Evolutionary conservation across 1,139 yeast species (phyloP).

Genomic region (Taphrina populina): DNA sequence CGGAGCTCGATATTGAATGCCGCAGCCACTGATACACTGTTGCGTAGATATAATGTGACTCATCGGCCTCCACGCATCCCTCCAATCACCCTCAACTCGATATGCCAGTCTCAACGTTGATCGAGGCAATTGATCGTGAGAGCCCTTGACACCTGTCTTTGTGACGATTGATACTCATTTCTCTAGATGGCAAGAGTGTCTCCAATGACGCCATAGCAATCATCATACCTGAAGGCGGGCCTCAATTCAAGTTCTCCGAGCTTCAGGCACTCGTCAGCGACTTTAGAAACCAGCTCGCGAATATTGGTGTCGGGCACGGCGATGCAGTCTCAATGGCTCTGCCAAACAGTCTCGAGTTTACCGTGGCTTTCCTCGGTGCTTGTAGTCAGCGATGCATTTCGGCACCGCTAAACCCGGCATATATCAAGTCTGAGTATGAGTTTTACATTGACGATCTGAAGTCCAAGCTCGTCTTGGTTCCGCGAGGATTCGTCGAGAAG

Average conservation of each 20-base stretch:
- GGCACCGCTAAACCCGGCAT: slow-evolving; percentile 64
- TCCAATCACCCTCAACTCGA: not conserved
- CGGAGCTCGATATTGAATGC: too few relatives aligned
- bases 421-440: slow-evolving; percentile 59
- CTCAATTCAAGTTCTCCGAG: slow-evolving; percentile 25
- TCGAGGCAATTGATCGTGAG: slow-evolving; percentile 22
- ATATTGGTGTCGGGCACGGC: slow-evolving; percentile 25
- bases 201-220: slow-evolving; percentile 19
- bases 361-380: slow-evolving; percentile 55
- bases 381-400: slow-evolving; percentile 58
- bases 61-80: too few relatives aligned
- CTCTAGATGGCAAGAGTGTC: slow-evolving; percentile 14
- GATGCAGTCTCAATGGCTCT: slow-evolving; percentile 57
- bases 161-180: too few relatives aligned
- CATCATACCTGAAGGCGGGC: slow-evolving; percentile 26
- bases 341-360: slow-evolving; percentile 60
- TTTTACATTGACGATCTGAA: slow-evolving; percentile 61
- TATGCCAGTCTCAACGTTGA: slow-evolving; percentile 13
- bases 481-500: slow-evolving; percentile 48
- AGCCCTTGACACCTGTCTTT: not conserved
- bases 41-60: too few relatives aligned
- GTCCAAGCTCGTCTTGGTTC: slow-evolving; percentile 57
- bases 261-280: slow-evolving; percentile 29
- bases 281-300: slow-evolving; percentile 31
- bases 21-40: too few relatives aligned